phyloP scores from a whole-genome alignment of 768 basidiomycete genomes.

The Auricularia auricula-judae region DNA sequence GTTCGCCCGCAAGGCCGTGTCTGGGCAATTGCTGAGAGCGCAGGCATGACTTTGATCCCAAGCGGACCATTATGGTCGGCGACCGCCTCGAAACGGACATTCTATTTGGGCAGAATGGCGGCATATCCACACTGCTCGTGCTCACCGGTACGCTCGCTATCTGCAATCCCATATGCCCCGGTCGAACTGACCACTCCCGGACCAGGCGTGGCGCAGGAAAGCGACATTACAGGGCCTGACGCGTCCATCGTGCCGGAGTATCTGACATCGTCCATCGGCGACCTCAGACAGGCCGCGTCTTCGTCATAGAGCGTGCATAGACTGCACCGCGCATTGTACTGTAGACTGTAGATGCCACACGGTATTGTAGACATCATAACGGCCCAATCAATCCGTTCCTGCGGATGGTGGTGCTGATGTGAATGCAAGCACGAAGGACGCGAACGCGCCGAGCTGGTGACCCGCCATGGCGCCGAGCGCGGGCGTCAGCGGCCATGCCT shows the following conservation, averaged over 20 bases:
- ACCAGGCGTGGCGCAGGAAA: conserved; percentile 65
- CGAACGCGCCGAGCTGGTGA: conserved; percentile 48
- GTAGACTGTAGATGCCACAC: not conserved
- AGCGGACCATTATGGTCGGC: conserved; percentile 87
- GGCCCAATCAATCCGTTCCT: not conserved
- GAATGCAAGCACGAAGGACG: conserved; percentile 22
- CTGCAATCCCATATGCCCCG: not conserved
- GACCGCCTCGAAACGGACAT: conserved; percentile 96
- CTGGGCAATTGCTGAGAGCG: not conserved
- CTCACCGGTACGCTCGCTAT: conserved; percentile 58
- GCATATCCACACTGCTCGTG: conserved; percentile 79
- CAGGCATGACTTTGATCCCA: conserved; percentile 80
- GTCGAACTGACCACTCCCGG: not conserved
- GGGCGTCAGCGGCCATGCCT: conserved; percentile 81
- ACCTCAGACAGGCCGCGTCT: conserved; percentile 37
- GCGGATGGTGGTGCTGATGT: no score
- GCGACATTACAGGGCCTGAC: conserved; percentile 60
- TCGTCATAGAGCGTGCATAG: conserved; percentile 1
- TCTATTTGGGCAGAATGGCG: conserved; percentile 79
- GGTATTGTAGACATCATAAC: no score
- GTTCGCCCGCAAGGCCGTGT: not conserved
- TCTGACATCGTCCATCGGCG: conserved; percentile 71
- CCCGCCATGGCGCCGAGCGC: conserved; percentile 62
- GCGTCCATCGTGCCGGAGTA: conserved; percentile 73
- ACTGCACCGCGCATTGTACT: not conserved